Percentiles rank a stretch among this genome's conserved stretches.
Conservation (phyloP, 2,329 filamentous ascomycete genomes). For the Cladophialophora carrionii region DNA sequence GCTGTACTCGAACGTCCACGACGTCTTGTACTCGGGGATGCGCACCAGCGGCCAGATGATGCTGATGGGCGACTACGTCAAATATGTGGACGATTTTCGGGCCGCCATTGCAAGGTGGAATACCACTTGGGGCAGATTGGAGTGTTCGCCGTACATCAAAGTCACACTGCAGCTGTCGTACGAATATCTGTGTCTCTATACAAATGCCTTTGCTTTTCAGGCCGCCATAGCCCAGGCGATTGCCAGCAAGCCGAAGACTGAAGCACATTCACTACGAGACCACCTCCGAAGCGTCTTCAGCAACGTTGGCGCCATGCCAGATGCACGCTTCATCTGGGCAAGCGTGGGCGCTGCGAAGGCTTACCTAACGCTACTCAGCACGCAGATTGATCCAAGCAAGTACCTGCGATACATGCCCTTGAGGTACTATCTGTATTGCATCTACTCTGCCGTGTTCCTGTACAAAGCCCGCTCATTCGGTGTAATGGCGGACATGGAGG, state of each 20-base stretch:
- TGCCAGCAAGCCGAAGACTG: constrained; percentile 44
- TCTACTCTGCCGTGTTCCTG: constrained; percentile 67
- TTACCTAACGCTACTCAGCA: constrained; percentile 63
- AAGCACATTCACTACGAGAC: constrained; percentile 44
- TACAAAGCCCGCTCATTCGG: constrained; percentile 67
- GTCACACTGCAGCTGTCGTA: constrained; percentile 70
- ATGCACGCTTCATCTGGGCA: constrained; percentile 69
- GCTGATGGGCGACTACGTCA: constrained; percentile 71
- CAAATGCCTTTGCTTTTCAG: constrained; percentile 76
- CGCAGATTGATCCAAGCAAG: constrained; percentile 61
- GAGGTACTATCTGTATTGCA: constrained; percentile 64
- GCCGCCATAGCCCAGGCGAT: constrained; percentile 63
- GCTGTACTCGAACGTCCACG: constrained; percentile 73
- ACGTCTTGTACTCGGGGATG: constrained; percentile 72
- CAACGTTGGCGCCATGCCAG: constrained; percentile 63
- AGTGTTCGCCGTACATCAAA: constrained; percentile 68
- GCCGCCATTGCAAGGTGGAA: constrained; percentile 72
- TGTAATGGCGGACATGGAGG: constrained; percentile 60
- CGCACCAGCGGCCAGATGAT: constrained; percentile 71
- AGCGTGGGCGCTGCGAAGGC: constrained; percentile 67
- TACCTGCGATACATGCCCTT: constrained; percentile 67
- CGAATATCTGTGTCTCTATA: constrained; percentile 73
- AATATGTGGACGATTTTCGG: constrained; percentile 75
- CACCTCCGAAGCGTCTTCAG: constrained; percentile 52
- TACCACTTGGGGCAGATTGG: constrained; percentile 67